A percentile compares a stretch with the other conserved stretches of the same genome.
Conservation (phyloP, 179 eudicot genomes). For the Heliamphora pulchella region DNA sequence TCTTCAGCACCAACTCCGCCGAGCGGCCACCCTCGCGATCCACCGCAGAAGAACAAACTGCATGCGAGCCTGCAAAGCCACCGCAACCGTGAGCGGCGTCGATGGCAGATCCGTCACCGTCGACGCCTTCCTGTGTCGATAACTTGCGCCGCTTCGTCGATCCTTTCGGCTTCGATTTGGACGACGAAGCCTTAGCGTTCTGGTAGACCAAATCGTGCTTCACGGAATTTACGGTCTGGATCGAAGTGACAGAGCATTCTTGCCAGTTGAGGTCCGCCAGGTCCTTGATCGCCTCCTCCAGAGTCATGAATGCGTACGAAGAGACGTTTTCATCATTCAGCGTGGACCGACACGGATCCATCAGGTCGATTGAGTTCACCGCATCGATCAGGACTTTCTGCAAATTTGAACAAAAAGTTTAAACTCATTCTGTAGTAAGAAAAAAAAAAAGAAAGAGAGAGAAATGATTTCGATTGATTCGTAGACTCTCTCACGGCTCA, state of each 20-base stretch:
- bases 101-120: neutral
- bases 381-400: constrained; percentile 31
- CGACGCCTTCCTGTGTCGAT: no score
- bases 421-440: neutral
- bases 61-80: neutral
- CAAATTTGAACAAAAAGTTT: neutral
- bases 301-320: constrained; percentile 22
- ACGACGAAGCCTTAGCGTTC: neutral
- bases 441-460: neutral
- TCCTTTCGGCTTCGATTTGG: neutral
- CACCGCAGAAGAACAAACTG: neutral
- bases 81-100: neutral
- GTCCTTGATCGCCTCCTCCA: constrained; percentile 27
- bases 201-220: neutral
- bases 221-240: constrained; percentile 24
- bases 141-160: neutral
- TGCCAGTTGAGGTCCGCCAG: constrained; percentile 35
- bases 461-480: neutral
- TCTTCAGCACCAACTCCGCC: neutral
- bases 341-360: constrained; percentile 39
- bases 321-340: constrained; percentile 25
- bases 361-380: constrained; percentile 28
- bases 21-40: neutral
- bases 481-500: neutral
- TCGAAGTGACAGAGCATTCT: constrained; percentile 39